Conservation (phyloP, 768 basidiomycete genomes). For the Phanerochaete carnosa region DNA sequence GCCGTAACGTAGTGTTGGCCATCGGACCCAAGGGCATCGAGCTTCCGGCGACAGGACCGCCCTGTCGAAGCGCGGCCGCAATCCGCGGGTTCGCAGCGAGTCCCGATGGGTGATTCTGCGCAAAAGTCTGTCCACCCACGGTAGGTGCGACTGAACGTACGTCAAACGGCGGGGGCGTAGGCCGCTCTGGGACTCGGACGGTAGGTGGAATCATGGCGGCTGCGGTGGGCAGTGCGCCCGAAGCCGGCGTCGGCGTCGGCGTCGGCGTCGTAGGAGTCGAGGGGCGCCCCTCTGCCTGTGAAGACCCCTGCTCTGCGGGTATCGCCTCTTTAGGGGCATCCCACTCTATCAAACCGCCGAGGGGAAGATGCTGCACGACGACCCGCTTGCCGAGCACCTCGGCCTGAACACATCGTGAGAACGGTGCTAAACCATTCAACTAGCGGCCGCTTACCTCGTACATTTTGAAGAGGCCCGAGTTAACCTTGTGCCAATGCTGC, state of each 20-base stretch:
- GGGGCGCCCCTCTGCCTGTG: background rate
- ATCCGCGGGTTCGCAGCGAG: background rate
- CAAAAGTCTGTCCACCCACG: background rate
- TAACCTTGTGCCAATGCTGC: constrained; percentile 87
- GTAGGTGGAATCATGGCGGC: background rate
- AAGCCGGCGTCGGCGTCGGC: background rate
- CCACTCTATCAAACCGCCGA: constrained; percentile 83
- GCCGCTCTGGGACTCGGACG: background rate
- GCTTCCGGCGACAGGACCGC: constrained; percentile 13
- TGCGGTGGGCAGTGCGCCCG: constrained; percentile 1
- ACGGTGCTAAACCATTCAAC: background rate
- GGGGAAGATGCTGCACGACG: constrained; percentile 91
- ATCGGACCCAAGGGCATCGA: constrained; percentile 21
- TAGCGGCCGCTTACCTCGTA: constrained; percentile 61
- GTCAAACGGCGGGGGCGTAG: background rate
- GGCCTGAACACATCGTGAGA: constrained; percentile 40
- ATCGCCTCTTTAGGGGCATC: constrained; percentile 17
- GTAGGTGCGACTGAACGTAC: background rate
- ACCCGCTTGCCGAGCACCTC: constrained; percentile 93
- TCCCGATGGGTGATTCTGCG: background rate
- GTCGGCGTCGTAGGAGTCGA: background rate
- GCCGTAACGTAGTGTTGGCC: constrained; percentile 18
- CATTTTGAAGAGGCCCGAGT: constrained; percentile 92
- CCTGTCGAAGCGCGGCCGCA: background rate
- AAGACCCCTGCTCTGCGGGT: background rate